Base-by-base conservation (phyloP, 2,329 filamentous ascomycete species). In the Sclerotinia minor region DNA sequence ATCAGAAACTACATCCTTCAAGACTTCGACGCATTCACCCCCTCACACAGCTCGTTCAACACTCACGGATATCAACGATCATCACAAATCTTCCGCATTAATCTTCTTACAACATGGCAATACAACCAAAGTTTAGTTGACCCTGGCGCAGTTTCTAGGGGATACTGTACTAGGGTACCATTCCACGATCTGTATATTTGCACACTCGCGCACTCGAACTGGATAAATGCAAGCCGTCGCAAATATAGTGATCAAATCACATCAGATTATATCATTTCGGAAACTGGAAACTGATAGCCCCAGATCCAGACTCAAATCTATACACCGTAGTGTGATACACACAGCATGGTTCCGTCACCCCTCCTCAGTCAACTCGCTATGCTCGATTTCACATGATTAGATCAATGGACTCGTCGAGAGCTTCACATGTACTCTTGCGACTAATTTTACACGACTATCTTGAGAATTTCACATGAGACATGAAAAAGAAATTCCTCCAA, bases 151-250 rank as follows among this genome's bases (percentile, higher is more conserved):
- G 45, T 49, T 38, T n/a, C 32, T 50, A 29, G 21, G 35, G 21
- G 38, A 49, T 17, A 38, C 35, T 38, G 8, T 2, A n/a, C 19
- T 60, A 32, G 41, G 17, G 11, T 24, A n/a, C 57, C 26, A 17
- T 11, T 19, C n/a, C 35, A 26, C 54, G n/a, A 11, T 9, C 6
- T 38, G n/a, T 45, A 50, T 45, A 50, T 50, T 45, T 38, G n/a
- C 59, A 50, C 58, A 50, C 38, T 45, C 49, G 44, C 45, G 50
- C 15, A 50, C 50, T 45, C 35, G 29, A 32, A 49, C 45, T 61
- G n/a, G 24, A 38, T 50, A 38, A 26, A 50, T 19, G 8, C 59
- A 50, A n/a, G 45, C n/a, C n/a, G 29, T 50, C 29, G 29, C 21
- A 38, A 61, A 29, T 45, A 50, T 50, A 61, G 11, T 29, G 11